Conservation (phyloP, 768 basidiomycete species). For the Favolaschia claudopus region DNA sequence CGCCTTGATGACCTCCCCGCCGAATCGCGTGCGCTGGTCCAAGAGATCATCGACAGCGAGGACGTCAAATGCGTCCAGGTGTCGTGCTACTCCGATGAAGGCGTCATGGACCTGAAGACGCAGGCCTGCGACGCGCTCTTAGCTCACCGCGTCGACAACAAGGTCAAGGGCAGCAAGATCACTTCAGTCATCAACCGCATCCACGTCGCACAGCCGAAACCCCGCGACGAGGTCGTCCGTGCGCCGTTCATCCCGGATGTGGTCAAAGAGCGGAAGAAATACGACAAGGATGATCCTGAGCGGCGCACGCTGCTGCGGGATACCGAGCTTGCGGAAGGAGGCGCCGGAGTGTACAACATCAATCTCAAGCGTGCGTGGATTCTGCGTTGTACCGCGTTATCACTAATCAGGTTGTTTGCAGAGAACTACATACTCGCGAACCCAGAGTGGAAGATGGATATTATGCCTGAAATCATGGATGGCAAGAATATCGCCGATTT, state of each 20-base stretch:
- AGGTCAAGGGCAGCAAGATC: conserved; percentile 93
- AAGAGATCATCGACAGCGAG: conserved; percentile 83
- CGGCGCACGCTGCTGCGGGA: conserved; percentile 79
- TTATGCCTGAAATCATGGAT: conserved; percentile 98
- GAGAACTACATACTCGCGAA: conserved; percentile 91
- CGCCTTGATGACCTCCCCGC: conserved; percentile 84
- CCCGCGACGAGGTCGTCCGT: conserved; percentile 89
- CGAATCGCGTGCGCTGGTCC: conserved; percentile 80
- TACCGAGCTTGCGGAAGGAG: conserved; percentile 85
- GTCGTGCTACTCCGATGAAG: conserved; percentile 96
- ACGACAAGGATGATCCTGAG: conserved; percentile 88
- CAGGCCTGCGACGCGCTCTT: conserved; percentile 95
- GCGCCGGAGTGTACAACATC: conserved; percentile 90
- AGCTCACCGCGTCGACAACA: conserved; percentile 92
- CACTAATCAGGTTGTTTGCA: conserved; percentile 41
- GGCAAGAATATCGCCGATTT: conserved; percentile 99
- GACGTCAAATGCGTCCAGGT: conserved; percentile 81
- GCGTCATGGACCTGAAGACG: conserved; percentile 97
- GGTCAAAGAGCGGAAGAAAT: conserved; percentile 79
- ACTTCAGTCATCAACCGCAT: conserved; percentile 94
- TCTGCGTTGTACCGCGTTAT: neutral
- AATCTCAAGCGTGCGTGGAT: conserved; percentile 81
- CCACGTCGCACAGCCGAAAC: conserved; percentile 91
- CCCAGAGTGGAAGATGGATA: conserved; percentile 94
- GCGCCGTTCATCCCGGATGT: conserved; percentile 89